phyloP scores from a whole-genome alignment of 441 rosid genomes.

The Theobroma grandiflorum region DNA sequence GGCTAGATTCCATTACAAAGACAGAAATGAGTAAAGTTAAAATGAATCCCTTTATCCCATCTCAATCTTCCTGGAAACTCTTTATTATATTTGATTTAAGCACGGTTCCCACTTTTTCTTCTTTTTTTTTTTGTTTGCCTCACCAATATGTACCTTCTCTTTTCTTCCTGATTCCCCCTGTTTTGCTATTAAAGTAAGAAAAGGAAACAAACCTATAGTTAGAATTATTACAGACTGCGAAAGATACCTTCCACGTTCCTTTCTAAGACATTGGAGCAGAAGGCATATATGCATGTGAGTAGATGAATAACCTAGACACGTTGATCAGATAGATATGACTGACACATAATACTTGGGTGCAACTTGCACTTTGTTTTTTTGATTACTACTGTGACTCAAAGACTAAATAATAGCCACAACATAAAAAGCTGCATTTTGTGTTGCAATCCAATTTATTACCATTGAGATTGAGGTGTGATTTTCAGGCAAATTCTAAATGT shows the following conservation, averaged over 20 bases:
- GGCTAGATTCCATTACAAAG: conserved; percentile 26
- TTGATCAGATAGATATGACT: conserved; percentile 38
- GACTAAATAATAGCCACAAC: background rate
- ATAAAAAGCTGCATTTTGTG: background rate
- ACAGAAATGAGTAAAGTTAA: background rate
- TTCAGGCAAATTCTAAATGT: background rate
- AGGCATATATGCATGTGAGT: conserved; percentile 40
- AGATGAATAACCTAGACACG: conserved; percentile 30
- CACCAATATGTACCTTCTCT: background rate
- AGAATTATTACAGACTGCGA: conserved; percentile 6
- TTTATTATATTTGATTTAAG: background rate
- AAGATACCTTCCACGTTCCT: conserved; percentile 28
- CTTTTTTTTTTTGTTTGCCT: too few relatives aligned
- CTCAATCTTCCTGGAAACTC: background rate
- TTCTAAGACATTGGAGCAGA: conserved; percentile 29
- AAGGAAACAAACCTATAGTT: background rate
- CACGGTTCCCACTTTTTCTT: background rate
- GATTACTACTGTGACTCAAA: background rate
- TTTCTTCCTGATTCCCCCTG: background rate
- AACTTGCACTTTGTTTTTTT: background rate
- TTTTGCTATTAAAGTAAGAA: background rate
- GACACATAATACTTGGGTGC: conserved; percentile 13
- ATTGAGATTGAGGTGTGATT: background rate
- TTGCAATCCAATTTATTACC: background rate
- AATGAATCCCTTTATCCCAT: conserved; percentile 13